Evolutionary conservation across 1,284 basidiomycete species (phyloP), one percentile per base, ranked within the genome.

Genomic region (Trichosporon sp.): DNA sequence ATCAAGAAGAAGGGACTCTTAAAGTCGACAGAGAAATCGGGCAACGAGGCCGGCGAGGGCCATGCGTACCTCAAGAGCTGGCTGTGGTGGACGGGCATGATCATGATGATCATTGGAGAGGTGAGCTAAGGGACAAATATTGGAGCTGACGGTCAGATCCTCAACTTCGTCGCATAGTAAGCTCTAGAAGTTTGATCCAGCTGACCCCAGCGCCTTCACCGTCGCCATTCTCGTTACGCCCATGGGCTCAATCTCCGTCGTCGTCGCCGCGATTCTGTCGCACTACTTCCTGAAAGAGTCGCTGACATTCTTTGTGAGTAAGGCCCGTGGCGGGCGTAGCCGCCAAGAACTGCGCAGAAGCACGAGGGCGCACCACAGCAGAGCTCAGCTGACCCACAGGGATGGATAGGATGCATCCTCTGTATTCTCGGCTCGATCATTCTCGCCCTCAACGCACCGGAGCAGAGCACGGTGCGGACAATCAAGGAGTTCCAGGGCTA

Each of bases 181-280:
- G 81, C 31, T 61, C 14, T 16, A 12, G 3, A 4, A 7, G 48
- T 80, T 6, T 2, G 16, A 16, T 31, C 51, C 11, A 59, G 68
- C 72, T 73, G 67, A 66, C 56, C 35, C 2, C 74, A 82, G 80
- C 67, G 80, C 76, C 26, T 81, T 78, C 72, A 83, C 77, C 69
- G 81, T 79, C 70, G 81, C 76, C 14, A 74, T 79, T 64, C 75
- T 83, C 51, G 82, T 83, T 31, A 81, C 80, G n/a, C 96, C 96
- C 1, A 89, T 99, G 77, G 96, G 96, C 63, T 95, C 96, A 2
- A 89, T 99, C 69, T 96, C 94, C 16, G 97, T 99, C 76, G 96
- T 99, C 78, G 88, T 98, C 75, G 96, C 92, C 78, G 96, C 96
- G 46, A 91, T 97, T 35, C 87, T 98, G 21, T 96, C 95, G 10